phyloP scores from a whole-genome alignment of 257 asterid genomes.

The Plectranthus barbatus region DNA sequence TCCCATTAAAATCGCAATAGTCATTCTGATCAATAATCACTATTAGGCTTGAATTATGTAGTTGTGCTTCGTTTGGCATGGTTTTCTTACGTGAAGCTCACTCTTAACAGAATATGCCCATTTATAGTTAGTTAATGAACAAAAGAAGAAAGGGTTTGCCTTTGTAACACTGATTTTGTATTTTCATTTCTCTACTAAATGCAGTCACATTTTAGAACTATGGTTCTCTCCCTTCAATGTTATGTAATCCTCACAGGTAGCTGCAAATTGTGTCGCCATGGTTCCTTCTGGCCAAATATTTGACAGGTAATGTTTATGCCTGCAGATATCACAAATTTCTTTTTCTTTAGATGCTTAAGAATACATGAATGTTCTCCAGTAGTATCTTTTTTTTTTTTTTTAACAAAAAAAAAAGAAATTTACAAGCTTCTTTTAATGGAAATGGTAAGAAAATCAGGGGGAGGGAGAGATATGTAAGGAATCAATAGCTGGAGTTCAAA shows the following conservation, averaged over 20 bases:
- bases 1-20: too few species aligned
- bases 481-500: too few species aligned
- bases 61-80: not conserved
- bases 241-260: constrained; percentile 50
- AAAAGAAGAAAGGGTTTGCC: not conserved
- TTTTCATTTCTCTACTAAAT: not conserved
- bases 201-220: not conserved
- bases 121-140: too few species aligned
- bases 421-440: too few species aligned
- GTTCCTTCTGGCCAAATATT: constrained; percentile 96
- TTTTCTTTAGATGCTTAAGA: not conserved
- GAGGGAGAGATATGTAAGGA: too few species aligned
- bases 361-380: not conserved
- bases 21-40: too few species aligned
- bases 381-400: not conserved
- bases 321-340: not conserved
- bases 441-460: too few species aligned
- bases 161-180: not conserved
- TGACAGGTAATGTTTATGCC: constrained; percentile 55
- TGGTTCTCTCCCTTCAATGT: constrained; percentile 5
- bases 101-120: not conserved
- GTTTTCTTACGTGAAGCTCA: not conserved
- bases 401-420: too few species aligned
- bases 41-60: not conserved
- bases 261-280: constrained; percentile 95